phyloP scores from a whole-genome alignment of 306 rosid species.

The Carpinus fangiana region DNA sequence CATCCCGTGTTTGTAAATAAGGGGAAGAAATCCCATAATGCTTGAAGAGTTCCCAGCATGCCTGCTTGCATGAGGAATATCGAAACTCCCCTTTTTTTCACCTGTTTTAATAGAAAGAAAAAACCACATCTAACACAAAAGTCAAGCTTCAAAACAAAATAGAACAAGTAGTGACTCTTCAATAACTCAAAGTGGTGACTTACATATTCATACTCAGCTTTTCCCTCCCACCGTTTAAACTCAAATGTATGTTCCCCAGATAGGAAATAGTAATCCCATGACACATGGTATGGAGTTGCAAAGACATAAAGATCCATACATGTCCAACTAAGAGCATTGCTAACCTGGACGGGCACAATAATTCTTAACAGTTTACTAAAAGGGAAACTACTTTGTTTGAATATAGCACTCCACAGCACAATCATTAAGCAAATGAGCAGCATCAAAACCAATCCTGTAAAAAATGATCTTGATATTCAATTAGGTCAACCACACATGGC shows the following conservation, averaged over 20 bases:
- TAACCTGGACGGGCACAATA: slow-evolving; percentile 55
- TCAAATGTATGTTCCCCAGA: slow-evolving; percentile 93
- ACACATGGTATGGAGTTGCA: slow-evolving; percentile 91
- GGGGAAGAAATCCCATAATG: slow-evolving; percentile 86
- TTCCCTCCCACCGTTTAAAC: slow-evolving; percentile 77
- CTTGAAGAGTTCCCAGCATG: slow-evolving; percentile 82
- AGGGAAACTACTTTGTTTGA: neutral
- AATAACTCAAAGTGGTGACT: slow-evolving; percentile 40
- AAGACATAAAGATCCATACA: slow-evolving; percentile 89
- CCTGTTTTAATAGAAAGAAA: slow-evolving; percentile 53
- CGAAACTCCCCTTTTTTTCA: slow-evolving; percentile 73
- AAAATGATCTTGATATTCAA: neutral
- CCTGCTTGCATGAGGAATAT: slow-evolving; percentile 95
- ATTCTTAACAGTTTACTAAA: neutral
- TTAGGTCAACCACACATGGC: neutral
- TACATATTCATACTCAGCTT: slow-evolving; percentile 85
- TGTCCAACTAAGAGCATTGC: slow-evolving; percentile 87
- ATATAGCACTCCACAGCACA: neutral
- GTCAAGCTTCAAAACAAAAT: slow-evolving; percentile 12
- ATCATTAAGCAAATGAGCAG: neutral
- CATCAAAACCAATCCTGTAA: neutral
- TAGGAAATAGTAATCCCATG: slow-evolving; percentile 93
- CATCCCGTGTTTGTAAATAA: slow-evolving; percentile 83
- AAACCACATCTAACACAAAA: slow-evolving; percentile 21
- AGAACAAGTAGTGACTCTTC: neutral